These are phyloP conservation scores for Nicotiana attenuata DNA, from an alignment of 257 asterid species.

Conservation along the genomic window DNA sequence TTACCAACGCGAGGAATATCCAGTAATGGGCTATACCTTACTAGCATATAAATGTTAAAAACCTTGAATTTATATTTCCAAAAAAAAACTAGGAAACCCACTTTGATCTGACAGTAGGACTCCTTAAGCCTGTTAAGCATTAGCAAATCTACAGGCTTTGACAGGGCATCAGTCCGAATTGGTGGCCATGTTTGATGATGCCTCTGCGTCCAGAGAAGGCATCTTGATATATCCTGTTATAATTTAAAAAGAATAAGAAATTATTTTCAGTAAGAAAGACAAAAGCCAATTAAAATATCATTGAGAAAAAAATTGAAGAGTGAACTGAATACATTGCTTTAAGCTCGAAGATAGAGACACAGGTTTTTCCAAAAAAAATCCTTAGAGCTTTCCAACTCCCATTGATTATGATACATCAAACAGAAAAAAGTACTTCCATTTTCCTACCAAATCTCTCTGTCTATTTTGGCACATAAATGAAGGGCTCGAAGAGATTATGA, in stretches of 20 bases:
- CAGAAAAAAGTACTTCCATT: not conserved
- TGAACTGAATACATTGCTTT: not conserved
- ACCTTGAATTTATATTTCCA: not conserved
- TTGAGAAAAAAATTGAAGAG: not conserved
- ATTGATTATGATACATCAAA: not conserved
- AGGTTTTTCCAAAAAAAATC: not conserved
- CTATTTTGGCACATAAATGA: not conserved
- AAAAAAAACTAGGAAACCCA: conserved; percentile 29
- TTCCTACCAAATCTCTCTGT: not conserved
- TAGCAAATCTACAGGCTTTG: conserved; percentile 80
- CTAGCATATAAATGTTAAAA: not conserved
- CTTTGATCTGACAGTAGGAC: conserved; percentile 80
- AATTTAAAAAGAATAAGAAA: not conserved
- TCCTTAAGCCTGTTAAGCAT: conserved; percentile 87
- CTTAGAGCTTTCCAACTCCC: not conserved
- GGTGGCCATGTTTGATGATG: conserved; percentile 99
- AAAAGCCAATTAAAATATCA: not conserved
- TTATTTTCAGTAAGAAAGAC: not conserved
- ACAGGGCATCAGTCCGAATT: conserved; percentile 82
- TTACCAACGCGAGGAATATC: not conserved
- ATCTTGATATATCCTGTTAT: conserved; percentile 86
- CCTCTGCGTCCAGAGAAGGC: conserved; percentile 98
- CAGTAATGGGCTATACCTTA: not conserved
- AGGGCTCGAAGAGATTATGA: not conserved
- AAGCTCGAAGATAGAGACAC: not conserved